A percentile compares a stretch with the other conserved stretches of the same genome.
These are phyloP conservation scores for Rhizoclosmatium globosum DNA, from an alignment of 192 early-diverging fungal genomes.

Conservation along the genomic window DNA sequence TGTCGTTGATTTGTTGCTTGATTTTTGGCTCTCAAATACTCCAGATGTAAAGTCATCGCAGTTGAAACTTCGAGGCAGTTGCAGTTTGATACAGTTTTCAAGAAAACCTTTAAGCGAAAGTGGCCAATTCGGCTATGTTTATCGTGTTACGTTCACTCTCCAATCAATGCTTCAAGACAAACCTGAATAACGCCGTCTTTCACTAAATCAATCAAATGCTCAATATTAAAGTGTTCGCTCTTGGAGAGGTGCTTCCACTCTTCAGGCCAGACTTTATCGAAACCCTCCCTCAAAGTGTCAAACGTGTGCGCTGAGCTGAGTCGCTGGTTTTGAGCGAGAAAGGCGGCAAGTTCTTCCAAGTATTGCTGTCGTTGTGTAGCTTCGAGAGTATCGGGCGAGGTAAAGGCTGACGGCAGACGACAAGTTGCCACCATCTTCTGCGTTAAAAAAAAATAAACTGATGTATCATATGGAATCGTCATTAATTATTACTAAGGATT, in stretches of 20 bases:
- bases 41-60: neutral
- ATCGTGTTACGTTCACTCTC: neutral
- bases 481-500: no score
- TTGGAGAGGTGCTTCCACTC: slow-evolving; percentile 29
- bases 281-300: slow-evolving; percentile 21
- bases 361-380: neutral
- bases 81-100: neutral
- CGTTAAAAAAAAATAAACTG: no score
- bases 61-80: slow-evolving; percentile 13
- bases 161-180: neutral
- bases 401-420: no score
- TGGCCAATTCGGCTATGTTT: slow-evolving; percentile 30
- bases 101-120: slow-evolving; percentile 31
- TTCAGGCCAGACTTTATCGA: slow-evolving; percentile 2
- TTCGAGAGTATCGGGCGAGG: no score
- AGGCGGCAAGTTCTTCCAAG: neutral
- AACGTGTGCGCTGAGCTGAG: slow-evolving; percentile 27
- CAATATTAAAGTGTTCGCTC: neutral
- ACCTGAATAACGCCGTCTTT: slow-evolving; percentile 25
- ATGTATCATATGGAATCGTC: no score
- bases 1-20: neutral
- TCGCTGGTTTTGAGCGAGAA: slow-evolving; percentile 20
- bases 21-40: neutral
- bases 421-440: no score
- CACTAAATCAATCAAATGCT: slow-evolving; percentile 9